Conservation (phyloP, 306 rosid genomes). For the Quercus variabilis region DNA sequence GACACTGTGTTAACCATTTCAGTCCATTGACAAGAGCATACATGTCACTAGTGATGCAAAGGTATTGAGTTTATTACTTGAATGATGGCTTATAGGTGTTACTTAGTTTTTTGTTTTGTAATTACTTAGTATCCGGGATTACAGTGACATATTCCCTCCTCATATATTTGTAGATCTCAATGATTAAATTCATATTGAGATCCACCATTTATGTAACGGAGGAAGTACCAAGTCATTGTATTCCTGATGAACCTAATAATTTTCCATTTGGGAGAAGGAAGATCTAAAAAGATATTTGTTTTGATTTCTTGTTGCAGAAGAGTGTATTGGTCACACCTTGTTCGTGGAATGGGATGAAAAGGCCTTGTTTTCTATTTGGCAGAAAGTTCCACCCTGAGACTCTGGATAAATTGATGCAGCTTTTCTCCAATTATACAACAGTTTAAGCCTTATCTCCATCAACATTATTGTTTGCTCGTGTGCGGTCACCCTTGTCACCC, state of each 20-base stretch:
- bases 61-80: slow-evolving; percentile 21
- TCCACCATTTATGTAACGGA: too few species aligned
- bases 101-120: background rate
- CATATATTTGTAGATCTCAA: too few species aligned
- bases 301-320: slow-evolving; percentile 22
- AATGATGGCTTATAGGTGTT: background rate
- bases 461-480: background rate
- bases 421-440: slow-evolving; percentile 36
- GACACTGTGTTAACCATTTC: slow-evolving; percentile 9
- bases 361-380: slow-evolving; percentile 49
- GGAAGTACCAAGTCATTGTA: too few species aligned
- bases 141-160: too few species aligned
- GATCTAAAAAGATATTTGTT: background rate
- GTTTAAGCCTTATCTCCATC: background rate
- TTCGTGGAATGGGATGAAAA: slow-evolving; percentile 46
- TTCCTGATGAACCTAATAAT: too few species aligned
- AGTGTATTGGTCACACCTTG: slow-evolving; percentile 21
- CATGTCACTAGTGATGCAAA: slow-evolving; percentile 27
- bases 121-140: too few species aligned
- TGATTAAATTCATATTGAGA: too few species aligned
- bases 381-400: slow-evolving; percentile 59
- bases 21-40: slow-evolving; percentile 38
- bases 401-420: slow-evolving; percentile 30
- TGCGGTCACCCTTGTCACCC: background rate
- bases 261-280: too few species aligned